Conservation (phyloP, 257 asterid species). For the Solanum ossicruentum region DNA sequence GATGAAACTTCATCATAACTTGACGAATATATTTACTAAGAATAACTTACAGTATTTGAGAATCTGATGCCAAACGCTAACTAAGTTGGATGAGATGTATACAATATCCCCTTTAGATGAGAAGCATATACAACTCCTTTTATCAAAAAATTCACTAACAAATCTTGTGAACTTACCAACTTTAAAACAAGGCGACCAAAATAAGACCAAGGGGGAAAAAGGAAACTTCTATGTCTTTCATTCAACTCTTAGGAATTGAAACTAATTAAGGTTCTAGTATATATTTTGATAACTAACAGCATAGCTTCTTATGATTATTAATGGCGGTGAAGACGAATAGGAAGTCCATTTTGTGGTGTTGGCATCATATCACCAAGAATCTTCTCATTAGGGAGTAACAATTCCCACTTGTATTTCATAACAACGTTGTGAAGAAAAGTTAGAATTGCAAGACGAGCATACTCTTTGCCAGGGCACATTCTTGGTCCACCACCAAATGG, state of each 20-base stretch:
- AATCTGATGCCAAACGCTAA: no score
- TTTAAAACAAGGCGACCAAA: neutral
- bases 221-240: neutral
- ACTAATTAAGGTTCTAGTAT: neutral
- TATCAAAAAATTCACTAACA: no score
- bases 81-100: no score
- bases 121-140: no score
- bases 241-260: neutral
- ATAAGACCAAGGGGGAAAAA: neutral
- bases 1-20: no score
- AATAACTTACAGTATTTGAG: no score
- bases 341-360: conserved; percentile 52
- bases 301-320: neutral
- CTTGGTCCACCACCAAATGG: conserved; percentile 82
- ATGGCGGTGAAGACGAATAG: conserved; percentile 19
- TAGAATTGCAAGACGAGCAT: conserved; percentile 51
- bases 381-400: conserved; percentile 45
- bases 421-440: conserved; percentile 47
- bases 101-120: no score
- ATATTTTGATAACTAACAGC: neutral
- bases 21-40: no score
- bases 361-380: conserved; percentile 81
- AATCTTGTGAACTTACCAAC: neutral
- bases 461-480: conserved; percentile 72
- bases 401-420: conserved; percentile 47